Conservation (phyloP, 2,329 filamentous ascomycete genomes). For the Helotiales sp. region DNA sequence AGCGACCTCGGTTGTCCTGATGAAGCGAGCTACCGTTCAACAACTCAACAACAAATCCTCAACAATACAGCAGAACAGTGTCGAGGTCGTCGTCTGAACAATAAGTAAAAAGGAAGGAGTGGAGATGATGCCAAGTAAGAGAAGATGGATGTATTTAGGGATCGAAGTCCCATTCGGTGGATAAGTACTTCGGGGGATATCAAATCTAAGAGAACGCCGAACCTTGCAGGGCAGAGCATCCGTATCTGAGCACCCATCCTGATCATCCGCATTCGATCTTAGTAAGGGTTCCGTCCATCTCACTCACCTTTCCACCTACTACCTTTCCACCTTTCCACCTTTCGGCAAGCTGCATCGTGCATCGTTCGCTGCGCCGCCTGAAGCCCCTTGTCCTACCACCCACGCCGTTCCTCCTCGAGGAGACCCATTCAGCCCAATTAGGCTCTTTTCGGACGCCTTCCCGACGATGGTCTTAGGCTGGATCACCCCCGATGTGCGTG, state of each 20-base stretch:
- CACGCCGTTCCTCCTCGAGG: too few species aligned
- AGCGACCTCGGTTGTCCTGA: background rate
- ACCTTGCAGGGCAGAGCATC: background rate
- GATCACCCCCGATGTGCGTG: too few species aligned
- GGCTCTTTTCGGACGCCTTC: too few species aligned
- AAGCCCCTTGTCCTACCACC: too few species aligned
- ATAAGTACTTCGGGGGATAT: background rate
- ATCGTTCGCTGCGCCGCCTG: too few species aligned
- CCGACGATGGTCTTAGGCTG: too few species aligned
- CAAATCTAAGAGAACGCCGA: background rate
- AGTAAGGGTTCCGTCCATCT: too few species aligned
- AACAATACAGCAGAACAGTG: background rate
- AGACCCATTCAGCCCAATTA: too few species aligned
- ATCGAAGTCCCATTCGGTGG: background rate
- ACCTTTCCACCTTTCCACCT: too few species aligned
- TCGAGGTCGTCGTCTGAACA: background rate
- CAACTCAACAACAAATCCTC: background rate
- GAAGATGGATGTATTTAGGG: background rate
- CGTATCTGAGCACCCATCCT: too few species aligned
- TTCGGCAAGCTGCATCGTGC: background rate
- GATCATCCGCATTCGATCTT: too few species aligned
- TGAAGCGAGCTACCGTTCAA: background rate
- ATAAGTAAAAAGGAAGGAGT: background rate
- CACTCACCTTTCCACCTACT: too few species aligned
- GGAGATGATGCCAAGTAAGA: background rate